phyloP scores from a whole-genome alignment of 192 early-diverging fungal species.

The Coemansia sp. region DNA sequence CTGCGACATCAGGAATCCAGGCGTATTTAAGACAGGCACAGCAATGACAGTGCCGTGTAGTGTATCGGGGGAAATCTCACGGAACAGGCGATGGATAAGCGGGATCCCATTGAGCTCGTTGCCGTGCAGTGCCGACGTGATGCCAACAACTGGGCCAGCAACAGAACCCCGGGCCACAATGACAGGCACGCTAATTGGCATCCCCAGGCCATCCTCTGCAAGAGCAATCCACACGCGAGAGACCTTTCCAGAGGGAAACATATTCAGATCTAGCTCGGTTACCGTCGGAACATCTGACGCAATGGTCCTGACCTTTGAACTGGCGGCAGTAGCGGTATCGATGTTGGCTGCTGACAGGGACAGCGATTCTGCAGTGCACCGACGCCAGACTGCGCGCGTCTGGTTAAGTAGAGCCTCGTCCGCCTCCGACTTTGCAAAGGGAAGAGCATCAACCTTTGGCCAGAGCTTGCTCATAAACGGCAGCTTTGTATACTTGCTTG shows the following conservation, averaged over 20 bases:
- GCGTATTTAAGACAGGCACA: slow-evolving; percentile 84
- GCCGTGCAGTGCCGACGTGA: slow-evolving; percentile 87
- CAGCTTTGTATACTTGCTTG: slow-evolving; percentile 51
- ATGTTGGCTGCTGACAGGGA: slow-evolving; percentile 1
- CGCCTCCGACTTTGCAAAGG: slow-evolving; percentile 59
- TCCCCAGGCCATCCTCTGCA: slow-evolving; percentile 62
- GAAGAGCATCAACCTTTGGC: slow-evolving; percentile 52
- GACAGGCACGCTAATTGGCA: slow-evolving; percentile 67
- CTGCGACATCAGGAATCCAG: slow-evolving; percentile 74
- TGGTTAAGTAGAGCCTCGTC: slow-evolving; percentile 56
- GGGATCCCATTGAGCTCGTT: slow-evolving; percentile 93
- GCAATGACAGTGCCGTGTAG: slow-evolving; percentile 85
- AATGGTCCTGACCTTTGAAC: slow-evolving; percentile 8
- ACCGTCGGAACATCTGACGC: slow-evolving; percentile 37
- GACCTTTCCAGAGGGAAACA: slow-evolving; percentile 58
- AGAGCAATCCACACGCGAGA: slow-evolving; percentile 64
- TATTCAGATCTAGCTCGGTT: slow-evolving; percentile 55
- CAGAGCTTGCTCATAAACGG: slow-evolving; percentile 53
- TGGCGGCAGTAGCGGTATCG: not conserved
- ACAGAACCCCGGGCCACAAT: slow-evolving; percentile 73
- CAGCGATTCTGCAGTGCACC: slow-evolving; percentile 19
- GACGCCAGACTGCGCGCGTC: slow-evolving; percentile 54
- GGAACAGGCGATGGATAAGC: slow-evolving; percentile 81
- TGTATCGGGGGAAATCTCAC: slow-evolving; percentile 68
- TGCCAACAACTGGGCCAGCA: slow-evolving; percentile 59